Percentiles rank a stretch among this genome's conserved stretches.
phyloP scores from a whole-genome alignment of 192 early-diverging fungal species.

The Dissophora globulifera region DNA sequence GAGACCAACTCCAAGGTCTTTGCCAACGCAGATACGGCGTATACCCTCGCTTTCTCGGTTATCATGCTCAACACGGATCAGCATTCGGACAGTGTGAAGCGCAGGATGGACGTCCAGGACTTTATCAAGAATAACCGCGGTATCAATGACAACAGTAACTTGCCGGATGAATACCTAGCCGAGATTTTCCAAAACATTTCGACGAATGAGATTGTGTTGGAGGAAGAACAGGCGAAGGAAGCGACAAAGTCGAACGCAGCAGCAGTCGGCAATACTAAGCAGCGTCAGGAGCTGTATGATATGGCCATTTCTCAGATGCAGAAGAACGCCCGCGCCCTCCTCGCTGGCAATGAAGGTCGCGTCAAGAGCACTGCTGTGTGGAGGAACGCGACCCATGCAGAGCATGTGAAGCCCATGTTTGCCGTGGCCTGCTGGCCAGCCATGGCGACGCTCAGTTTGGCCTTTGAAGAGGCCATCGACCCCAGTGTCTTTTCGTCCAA shows the following conservation, averaged over 20 bases:
- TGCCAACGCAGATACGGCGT: conserved; percentile 92
- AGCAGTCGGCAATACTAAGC: conserved; percentile 39
- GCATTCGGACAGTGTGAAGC: conserved; percentile 86
- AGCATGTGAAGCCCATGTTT: conserved; percentile 94
- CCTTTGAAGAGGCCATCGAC: conserved; percentile 86
- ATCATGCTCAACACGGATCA: conserved; percentile 96
- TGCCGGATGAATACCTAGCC: conserved; percentile 78
- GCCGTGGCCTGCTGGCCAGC: conserved; percentile 87
- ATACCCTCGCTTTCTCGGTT: conserved; percentile 91
- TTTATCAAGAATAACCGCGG: conserved; percentile 95
- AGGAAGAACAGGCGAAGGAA: conserved; percentile 79
- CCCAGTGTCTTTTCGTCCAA: conserved; percentile 50
- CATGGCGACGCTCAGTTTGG: conserved; percentile 82
- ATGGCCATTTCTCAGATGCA: conserved; percentile 75
- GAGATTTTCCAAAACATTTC: conserved; percentile 87
- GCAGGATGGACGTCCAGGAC: conserved; percentile 86
- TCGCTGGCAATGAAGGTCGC: conserved; percentile 63
- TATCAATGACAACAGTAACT: conserved; percentile 89
- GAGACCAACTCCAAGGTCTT: conserved; percentile 85
- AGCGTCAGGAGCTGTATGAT: conserved; percentile 69
- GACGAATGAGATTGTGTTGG: conserved; percentile 89
- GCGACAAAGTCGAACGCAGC: conserved; percentile 47
- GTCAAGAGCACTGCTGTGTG: conserved; percentile 61
- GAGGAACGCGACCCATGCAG: conserved; percentile 77
- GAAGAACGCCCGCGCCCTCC: conserved; percentile 73